A percentile compares a stretch with the other conserved stretches of the same genome.
phyloP scores from a whole-genome alignment of 2,329 filamentous ascomycete species.

The Penicillium sp. region DNA sequence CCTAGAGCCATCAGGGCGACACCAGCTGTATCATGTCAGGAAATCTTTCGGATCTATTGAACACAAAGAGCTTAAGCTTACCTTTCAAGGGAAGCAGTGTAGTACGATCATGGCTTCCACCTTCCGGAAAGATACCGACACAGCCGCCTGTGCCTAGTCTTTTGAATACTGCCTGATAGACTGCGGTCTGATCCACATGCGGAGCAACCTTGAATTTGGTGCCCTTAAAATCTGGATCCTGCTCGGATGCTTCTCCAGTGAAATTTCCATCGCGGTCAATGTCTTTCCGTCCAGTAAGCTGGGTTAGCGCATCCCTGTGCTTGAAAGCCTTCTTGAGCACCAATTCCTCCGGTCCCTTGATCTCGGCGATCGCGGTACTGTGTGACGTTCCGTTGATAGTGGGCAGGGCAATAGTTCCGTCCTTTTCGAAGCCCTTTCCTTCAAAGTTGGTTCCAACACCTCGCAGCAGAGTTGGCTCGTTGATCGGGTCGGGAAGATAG shows the following conservation, averaged over 20 bases:
- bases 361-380: conserved; percentile 79
- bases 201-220: conserved; percentile 84
- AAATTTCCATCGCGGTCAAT: conserved; percentile 66
- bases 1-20: conserved; percentile 98
- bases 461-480: conserved; percentile 76
- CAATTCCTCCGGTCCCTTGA: conserved; percentile 75
- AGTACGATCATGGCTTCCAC: conserved; percentile 90
- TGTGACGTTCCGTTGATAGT: conserved; percentile 76
- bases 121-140: conserved; percentile 95
- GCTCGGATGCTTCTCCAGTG: conserved; percentile 52
- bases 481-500: conserved; percentile 83
- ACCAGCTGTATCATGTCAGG: conserved; percentile 58
- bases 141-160: conserved; percentile 79
- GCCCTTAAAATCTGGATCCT: conserved; percentile 65
- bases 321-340: conserved; percentile 85
- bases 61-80: conserved; percentile 35
- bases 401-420: conserved; percentile 83
- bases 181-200: conserved; percentile 88
- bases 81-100: conserved; percentile 85
- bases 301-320: conserved; percentile 68
- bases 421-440: conserved; percentile 65
- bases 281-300: conserved; percentile 78
- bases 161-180: conserved; percentile 90
- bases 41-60: background rate
- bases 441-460: conserved; percentile 82